Evolutionary conservation across 75 land plant species (phyloP).

Genomic region (Chamaecyparis obtusa): DNA sequence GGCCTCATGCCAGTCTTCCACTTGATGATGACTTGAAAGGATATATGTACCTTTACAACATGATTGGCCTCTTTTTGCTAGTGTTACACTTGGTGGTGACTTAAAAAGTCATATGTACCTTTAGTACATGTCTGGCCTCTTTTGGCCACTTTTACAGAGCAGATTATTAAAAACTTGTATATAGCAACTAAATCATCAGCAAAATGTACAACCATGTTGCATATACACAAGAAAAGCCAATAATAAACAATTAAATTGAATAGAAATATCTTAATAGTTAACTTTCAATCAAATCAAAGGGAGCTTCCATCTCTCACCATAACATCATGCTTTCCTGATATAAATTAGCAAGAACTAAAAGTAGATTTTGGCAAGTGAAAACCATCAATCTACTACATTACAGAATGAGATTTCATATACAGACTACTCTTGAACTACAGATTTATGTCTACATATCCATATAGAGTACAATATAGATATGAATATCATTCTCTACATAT

Average conservation of each 20-base stretch:
- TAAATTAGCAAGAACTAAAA: not conserved
- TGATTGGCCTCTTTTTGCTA: not conserved
- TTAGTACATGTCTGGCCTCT: not conserved
- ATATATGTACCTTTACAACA: not conserved
- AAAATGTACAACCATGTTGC: not conserved
- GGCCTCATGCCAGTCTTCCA: not conserved
- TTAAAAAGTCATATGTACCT: not conserved
- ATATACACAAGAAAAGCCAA: not conserved
- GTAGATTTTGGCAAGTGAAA: not conserved
- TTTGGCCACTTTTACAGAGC: not conserved
- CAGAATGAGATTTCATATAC: conserved; percentile 1
- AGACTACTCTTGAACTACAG: not conserved
- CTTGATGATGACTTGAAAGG: not conserved
- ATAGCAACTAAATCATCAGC: not conserved
- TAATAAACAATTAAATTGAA: not conserved
- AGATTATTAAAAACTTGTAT: not conserved
- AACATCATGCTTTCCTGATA: not conserved
- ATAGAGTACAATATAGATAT: not conserved
- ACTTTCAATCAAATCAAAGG: not conserved
- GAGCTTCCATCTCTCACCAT: not conserved
- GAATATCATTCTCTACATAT: conserved; percentile 5
- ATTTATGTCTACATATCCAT: not conserved
- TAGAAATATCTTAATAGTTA: not conserved
- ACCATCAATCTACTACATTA: not conserved
- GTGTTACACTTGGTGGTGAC: not conserved